Evolutionary conservation across 1,284 basidiomycete genomes (phyloP).

Genomic region (Ceratobasidium sp.): DNA sequence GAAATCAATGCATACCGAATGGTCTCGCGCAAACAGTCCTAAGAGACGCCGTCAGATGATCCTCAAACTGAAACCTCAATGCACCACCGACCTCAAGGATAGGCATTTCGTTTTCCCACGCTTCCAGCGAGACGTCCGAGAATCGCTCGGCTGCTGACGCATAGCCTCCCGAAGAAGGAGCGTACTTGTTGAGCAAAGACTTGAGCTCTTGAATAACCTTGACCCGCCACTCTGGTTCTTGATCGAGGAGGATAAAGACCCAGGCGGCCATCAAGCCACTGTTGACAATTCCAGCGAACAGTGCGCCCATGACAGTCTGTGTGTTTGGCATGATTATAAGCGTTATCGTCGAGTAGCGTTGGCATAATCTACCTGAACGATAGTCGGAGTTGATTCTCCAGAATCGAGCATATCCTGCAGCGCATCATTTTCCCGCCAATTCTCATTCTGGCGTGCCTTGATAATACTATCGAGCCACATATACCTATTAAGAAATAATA

Average conservation of each 20-base stretch:
- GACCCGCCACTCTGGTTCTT: slow-evolving; percentile 14
- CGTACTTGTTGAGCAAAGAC: slow-evolving; percentile 15
- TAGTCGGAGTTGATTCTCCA: slow-evolving; percentile 8
- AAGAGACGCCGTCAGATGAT: neutral
- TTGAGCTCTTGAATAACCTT: slow-evolving; percentile 15
- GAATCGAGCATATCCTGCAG: slow-evolving; percentile 16
- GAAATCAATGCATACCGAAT: slow-evolving; percentile 10
- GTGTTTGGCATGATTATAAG: neutral
- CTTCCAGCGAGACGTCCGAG: slow-evolving; percentile 16
- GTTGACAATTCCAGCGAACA: slow-evolving; percentile 36
- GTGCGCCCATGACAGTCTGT: slow-evolving; percentile 16
- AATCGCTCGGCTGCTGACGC: slow-evolving; percentile 2
- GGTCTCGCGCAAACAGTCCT: slow-evolving; percentile 27
- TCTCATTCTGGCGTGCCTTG: slow-evolving; percentile 9
- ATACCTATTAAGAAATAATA: slow-evolving; percentile 3
- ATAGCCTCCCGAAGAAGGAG: neutral
- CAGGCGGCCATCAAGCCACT: slow-evolving; percentile 38
- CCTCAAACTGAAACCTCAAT: neutral
- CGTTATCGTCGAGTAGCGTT: neutral
- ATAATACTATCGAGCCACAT: slow-evolving; percentile 25
- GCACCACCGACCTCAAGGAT: slow-evolving; percentile 14
- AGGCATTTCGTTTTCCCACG: slow-evolving; percentile 35
- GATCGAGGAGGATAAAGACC: slow-evolving; percentile 42
- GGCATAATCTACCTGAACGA: slow-evolving; percentile 7
- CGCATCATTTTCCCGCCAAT: slow-evolving; percentile 18